A percentile compares a stretch with the other conserved stretches of the same genome.
phyloP scores from a whole-genome alignment of 257 asterid species.

The Vinca minor region DNA sequence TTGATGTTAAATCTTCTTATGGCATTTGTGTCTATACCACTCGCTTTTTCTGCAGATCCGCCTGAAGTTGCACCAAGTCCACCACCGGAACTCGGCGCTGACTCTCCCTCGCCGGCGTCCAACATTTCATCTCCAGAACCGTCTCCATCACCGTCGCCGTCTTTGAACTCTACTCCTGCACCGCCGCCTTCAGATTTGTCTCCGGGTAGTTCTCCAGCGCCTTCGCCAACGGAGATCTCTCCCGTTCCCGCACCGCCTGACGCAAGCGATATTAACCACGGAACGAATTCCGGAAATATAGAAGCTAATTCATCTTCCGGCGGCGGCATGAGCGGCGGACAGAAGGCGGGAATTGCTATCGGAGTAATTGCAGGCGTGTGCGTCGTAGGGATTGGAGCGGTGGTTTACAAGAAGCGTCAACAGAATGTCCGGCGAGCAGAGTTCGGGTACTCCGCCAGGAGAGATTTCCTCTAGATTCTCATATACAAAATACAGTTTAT shows the following conservation, averaged over 20 bases:
- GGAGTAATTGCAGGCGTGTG: constrained; percentile 50
- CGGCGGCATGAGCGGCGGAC: constrained; percentile 42
- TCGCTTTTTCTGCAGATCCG: constrained; percentile 20
- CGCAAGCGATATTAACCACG: constrained; percentile 19
- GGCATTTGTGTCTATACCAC: constrained; percentile 16
- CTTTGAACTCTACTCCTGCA: constrained; percentile 36
- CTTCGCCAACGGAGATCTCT: constrained; percentile 23
- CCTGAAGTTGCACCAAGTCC: constrained; percentile 41
- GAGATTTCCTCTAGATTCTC: constrained; percentile 40
- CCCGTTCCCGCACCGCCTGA: constrained; percentile 38
- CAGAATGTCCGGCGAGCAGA: constrained; percentile 60
- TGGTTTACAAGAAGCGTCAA: constrained; percentile 65
- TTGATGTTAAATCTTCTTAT: constrained; percentile 22
- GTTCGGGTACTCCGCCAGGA: constrained; percentile 40
- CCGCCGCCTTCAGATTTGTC: constrained; percentile 38
- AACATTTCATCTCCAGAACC: constrained; percentile 24
- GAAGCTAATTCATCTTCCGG: constrained; percentile 19
- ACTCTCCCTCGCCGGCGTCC: not conserved
- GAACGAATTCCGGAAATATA: constrained; percentile 12
- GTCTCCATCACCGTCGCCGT: constrained; percentile 5
- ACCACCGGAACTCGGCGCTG: constrained; percentile 31
- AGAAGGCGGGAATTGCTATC: constrained; percentile 56
- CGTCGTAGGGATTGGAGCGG: constrained; percentile 38
- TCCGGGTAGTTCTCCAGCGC: constrained; percentile 30
- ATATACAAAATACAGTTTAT: too few relatives aligned